Evolutionary conservation across 768 basidiomycete genomes (phyloP), one percentile per base, ranked within the genome.

Genomic region (Leccinellum albellum): DNA sequence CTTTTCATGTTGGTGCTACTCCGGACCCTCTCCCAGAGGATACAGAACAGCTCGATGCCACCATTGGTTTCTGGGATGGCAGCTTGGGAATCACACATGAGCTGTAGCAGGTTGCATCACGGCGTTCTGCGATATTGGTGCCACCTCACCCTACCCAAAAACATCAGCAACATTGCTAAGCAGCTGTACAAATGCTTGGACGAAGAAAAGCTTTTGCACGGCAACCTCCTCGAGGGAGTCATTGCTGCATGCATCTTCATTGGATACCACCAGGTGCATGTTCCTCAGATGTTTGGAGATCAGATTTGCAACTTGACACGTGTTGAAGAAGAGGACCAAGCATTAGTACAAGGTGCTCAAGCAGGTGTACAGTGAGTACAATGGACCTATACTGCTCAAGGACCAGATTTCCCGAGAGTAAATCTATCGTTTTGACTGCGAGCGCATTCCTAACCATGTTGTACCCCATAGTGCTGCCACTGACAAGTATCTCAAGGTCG

Each of bases 191-290:
- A 96, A 75, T 89, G 95, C 46, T 91, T 92, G 20, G 94, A 97
- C 73, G 96, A 98, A 73, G 94, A 96, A 72, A 93, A 94, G 70
- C 80, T 95, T 23, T 79, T 96, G 4, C 88, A 89, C 47, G 93
- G 93, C 32, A 98, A 98, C 72, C 89, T 89, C 2, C 81, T 92
- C 61, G 89, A 94, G 57, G 94, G 94, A 6, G 87, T 97, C 68
- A 93, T 97, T 60, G 96, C 96, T 28, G 95, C 96, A 1, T 98
- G 96, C 74, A 95, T 98, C 68, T 97, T 98, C 73, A 95, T 98
- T 65, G 96, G 94, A 0, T 97, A 94, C 71, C 82, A 95, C 35
- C 91, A 95, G 73, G 94, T 90, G 8, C 89, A 94, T 64, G 94
- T 96, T n/a, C 91, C 92, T 0, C 82, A 96, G 57, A 96, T 94